These are phyloP conservation scores for Porphyrellus cyaneotinctus DNA, from an alignment of 768 basidiomycete species.

Conservation along the genomic window DNA sequence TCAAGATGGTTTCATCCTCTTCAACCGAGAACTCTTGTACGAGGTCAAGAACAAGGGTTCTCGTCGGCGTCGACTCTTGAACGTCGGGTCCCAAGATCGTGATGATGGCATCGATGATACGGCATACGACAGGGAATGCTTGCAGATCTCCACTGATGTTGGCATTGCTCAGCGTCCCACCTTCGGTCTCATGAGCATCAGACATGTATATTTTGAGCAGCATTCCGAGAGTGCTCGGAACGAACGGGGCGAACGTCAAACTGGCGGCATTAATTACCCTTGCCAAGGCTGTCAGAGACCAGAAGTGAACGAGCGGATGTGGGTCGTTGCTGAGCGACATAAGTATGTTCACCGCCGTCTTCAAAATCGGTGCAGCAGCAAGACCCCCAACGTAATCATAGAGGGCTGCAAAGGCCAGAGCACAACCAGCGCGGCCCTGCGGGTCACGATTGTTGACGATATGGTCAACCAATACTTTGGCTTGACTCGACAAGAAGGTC, in stretches of 20 bases:
- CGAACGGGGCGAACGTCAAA: conserved; percentile 85
- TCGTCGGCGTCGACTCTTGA: conserved; percentile 76
- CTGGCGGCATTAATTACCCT: conserved; percentile 89
- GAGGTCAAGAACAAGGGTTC: conserved; percentile 79
- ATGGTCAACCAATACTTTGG: conserved; percentile 88
- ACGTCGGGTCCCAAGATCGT: conserved; percentile 94
- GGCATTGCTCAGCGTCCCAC: conserved; percentile 74
- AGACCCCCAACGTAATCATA: conserved; percentile 90
- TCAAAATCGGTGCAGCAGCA: conserved; percentile 90
- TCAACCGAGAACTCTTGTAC: conserved; percentile 83
- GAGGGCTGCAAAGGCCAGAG: conserved; percentile 86
- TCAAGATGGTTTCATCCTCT: conserved; percentile 80
- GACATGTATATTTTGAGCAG: conserved; percentile 84
- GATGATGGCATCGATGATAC: conserved; percentile 89
- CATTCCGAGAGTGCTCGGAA: conserved; percentile 85
- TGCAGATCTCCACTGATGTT: conserved; percentile 90
- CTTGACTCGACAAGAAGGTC: conserved; percentile 77
- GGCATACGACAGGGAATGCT: conserved; percentile 86
- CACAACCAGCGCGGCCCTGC: conserved; percentile 87
- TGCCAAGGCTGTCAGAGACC: conserved; percentile 81
- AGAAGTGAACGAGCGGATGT: conserved; percentile 94
- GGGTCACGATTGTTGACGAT: conserved; percentile 95
- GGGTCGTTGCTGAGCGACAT: conserved; percentile 95
- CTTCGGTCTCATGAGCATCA: conserved; percentile 91
- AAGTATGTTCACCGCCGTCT: conserved; percentile 91